A percentile compares a stretch with the other conserved stretches of the same genome.
These are phyloP conservation scores for Tuber umbilicatum DNA, from an alignment of 495 filamentous ascomycete genomes.

Conservation along the genomic window DNA sequence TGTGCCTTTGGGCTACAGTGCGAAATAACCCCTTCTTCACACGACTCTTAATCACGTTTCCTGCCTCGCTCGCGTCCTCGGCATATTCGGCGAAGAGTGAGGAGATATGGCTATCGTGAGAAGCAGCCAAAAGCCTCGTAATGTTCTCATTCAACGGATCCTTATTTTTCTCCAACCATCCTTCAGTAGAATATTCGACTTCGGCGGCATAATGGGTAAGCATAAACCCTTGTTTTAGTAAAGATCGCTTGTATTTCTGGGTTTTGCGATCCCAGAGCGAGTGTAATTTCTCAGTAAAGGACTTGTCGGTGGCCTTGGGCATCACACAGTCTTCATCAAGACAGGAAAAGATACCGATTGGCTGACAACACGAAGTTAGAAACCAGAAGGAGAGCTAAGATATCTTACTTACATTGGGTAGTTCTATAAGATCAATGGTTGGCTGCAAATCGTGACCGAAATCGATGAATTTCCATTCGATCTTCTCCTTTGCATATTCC, in stretches of 20 bases:
- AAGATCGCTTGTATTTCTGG: conserved; percentile 80
- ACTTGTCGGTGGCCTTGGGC: conserved; percentile 96
- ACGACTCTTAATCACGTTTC: conserved; percentile 55
- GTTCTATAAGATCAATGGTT: conserved; percentile 94
- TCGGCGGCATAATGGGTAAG: conserved; percentile 98
- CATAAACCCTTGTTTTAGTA: conserved; percentile 86
- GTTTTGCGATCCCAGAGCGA: conserved; percentile 94
- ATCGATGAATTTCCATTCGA: conserved; percentile 99
- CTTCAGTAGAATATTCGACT: conserved; percentile 91
- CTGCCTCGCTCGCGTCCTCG: conserved; percentile 66
- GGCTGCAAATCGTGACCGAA: conserved; percentile 96
- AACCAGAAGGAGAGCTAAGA: neutral
- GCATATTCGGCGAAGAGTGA: conserved; percentile 81
- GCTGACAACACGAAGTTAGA: conserved; percentile 41
- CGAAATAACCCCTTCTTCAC: conserved; percentile 98
- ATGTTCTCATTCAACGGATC: conserved; percentile 97
- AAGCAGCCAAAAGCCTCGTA: conserved; percentile 76
- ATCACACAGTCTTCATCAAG: conserved; percentile 97
- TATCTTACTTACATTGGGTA: conserved; percentile 57
- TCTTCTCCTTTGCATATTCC: conserved; percentile 94
- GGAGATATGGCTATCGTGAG: conserved; percentile 73
- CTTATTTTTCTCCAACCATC: conserved; percentile 99
- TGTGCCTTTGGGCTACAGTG: conserved; percentile 94
- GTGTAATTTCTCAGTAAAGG: conserved; percentile 95
- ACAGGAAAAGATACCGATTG: conserved; percentile 97